phyloP scores from a whole-genome alignment of 441 rosid species.

The Aquilaria agallochum region DNA sequence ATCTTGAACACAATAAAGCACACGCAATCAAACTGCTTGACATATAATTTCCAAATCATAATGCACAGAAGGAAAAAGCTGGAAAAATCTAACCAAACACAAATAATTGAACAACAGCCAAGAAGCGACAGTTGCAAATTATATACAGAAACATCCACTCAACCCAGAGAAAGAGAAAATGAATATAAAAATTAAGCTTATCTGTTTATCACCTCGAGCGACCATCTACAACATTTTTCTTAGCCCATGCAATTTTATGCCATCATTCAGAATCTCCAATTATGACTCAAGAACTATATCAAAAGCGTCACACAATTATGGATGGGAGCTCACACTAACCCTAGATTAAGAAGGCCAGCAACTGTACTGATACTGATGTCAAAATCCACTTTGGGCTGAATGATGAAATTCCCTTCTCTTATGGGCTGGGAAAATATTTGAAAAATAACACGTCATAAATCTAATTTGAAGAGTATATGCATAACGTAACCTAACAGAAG shows the following conservation, averaged over 20 bases:
- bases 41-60: no score
- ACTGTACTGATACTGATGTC: slow-evolving; percentile 97
- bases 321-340: slow-evolving; percentile 43
- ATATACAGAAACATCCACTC: neutral
- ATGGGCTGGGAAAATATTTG: slow-evolving; percentile 45
- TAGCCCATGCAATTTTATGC: neutral
- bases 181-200: neutral
- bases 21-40: no score
- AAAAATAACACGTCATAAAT: no score
- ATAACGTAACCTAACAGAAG: slow-evolving; percentile 22
- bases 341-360: slow-evolving; percentile 97
- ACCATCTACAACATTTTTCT: neutral
- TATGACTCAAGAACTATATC: no score
- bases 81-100: no score
- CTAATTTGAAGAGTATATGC: no score
- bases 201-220: neutral
- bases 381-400: slow-evolving; percentile 99
- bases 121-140: neutral
- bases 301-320: no score
- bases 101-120: neutral
- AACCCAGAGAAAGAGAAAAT: neutral
- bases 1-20: no score
- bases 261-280: neutral
- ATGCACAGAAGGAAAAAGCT: no score
- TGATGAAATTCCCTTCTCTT: slow-evolving; percentile 98